phyloP scores from a whole-genome alignment of 2,329 filamentous ascomycete species.

The Juglanconis sp. region DNA sequence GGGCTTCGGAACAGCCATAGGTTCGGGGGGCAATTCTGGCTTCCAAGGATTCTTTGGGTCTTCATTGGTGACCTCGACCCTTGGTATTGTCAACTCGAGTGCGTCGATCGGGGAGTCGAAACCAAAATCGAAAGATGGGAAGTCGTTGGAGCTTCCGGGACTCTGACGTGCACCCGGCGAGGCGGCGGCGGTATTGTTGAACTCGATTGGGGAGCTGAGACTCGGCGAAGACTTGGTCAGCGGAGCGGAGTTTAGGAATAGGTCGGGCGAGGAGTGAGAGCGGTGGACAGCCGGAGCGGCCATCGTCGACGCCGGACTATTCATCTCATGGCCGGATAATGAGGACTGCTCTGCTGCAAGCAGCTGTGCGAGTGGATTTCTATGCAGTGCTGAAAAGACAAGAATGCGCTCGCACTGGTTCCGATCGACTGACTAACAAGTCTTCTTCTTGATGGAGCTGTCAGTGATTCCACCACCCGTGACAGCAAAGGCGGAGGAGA shows the following conservation, averaged over 20 bases:
- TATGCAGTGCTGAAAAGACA: slow-evolving; percentile 2
- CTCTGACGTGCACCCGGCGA: slow-evolving; percentile 1
- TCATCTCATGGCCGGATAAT: slow-evolving; percentile 39
- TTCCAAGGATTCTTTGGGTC: slow-evolving; percentile 14
- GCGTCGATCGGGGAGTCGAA: slow-evolving; percentile 46
- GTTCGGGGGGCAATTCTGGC: slow-evolving; percentile 17
- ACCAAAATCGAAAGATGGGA: slow-evolving; percentile 51
- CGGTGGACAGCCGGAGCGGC: slow-evolving; percentile 36
- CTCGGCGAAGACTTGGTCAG: slow-evolving; percentile 20
- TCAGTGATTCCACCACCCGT: background rate
- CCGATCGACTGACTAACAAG: slow-evolving; percentile 7
- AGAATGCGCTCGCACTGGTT: slow-evolving; percentile 8
- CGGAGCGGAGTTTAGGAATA: slow-evolving; percentile 23
- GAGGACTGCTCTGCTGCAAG: slow-evolving; percentile 9
- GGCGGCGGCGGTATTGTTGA: slow-evolving; percentile 5
- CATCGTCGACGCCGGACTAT: slow-evolving; percentile 37
- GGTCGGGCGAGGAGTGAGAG: slow-evolving; percentile 33
- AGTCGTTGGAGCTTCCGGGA: slow-evolving; percentile 38
- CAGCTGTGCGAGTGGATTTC: slow-evolving; percentile 2
- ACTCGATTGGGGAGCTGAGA: slow-evolving; percentile 12
- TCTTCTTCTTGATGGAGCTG: background rate
- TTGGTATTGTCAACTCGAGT: slow-evolving; percentile 29
- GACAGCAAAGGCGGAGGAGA: background rate
- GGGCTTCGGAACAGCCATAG: slow-evolving; percentile 25
- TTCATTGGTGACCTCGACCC: slow-evolving; percentile 20